Base-by-base conservation (phyloP, 1,284 basidiomycete genomes). In the Cutaneotrichosporon mucoides region DNA sequence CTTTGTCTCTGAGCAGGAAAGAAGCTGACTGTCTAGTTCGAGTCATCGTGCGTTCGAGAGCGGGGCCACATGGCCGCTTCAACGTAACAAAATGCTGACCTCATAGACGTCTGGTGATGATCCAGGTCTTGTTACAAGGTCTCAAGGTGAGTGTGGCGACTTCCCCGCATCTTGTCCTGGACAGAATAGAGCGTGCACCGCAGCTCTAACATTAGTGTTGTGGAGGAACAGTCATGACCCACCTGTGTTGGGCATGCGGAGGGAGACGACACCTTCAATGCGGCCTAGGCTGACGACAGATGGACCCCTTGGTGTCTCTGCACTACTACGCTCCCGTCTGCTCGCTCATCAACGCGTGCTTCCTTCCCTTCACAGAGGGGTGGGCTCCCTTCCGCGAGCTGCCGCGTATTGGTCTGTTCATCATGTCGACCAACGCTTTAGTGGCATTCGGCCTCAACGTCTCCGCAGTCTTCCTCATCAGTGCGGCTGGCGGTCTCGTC, bases 281-380 rank as follows among this genome's bases (percentile, higher is more conserved):
- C 2, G 24, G 24, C 24, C 24, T 2, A 24, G 24, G 24, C 53
- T 53, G 40, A 57, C 34, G 15, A 2, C 54, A 97, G 82, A 92
- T 97, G 93, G 92, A 96, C 78, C 94, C 94, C 3, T 84, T 97
- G 35, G 92, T 95, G 35, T 96, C 92, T 36, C 81, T 98, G 57
- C 91, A 97, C 81, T 98, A 96, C 82, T 94, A 92, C 76, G 91
- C 91, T 8, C 91, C 91, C 13, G 89, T 75, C 10, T 97, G 94
- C 76, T 91, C 94, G 1, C 76, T 84, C 57, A 88, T 97, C 81
- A 97, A 96, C 78, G 84, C 92, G 36, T 77, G 84, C 57, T 82
- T 93, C 61, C 77, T 97, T 10, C 90, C 91, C 11, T 89, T 95
- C 79, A 92, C 89, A 0, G 92, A 97, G 77, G 92, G 93, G 4